These are phyloP conservation scores for Rutstroemia sp. DNA, from an alignment of 2,329 filamentous ascomycete genomes.

Conservation along the genomic window DNA sequence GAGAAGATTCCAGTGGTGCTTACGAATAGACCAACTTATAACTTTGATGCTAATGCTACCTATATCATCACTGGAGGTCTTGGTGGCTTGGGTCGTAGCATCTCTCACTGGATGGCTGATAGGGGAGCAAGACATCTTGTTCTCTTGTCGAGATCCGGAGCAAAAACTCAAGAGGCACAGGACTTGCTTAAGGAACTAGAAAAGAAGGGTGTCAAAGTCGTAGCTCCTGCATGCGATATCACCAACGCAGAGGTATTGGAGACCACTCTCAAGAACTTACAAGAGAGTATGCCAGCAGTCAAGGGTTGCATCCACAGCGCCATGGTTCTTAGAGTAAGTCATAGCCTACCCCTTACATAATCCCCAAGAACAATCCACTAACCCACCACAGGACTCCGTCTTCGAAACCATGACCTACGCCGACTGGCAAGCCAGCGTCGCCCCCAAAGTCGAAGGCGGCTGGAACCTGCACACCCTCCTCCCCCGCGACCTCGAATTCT, in stretches of 20 bases:
- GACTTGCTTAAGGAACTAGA: conserved; percentile 9
- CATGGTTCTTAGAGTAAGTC: conserved; percentile 34
- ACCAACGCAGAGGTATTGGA: conserved; percentile 27
- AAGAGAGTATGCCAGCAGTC: conserved; percentile 22
- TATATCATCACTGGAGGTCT: conserved; percentile 27
- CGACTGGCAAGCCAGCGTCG: conserved; percentile 29
- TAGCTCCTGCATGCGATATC: conserved; percentile 42
- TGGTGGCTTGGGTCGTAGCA: conserved; percentile 24
- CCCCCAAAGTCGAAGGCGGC: conserved; percentile 30
- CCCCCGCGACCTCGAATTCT: conserved; percentile 12
- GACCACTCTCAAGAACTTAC: neutral
- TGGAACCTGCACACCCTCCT: conserved; percentile 20
- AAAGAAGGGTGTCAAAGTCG: conserved; percentile 33
- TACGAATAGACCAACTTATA: neutral
- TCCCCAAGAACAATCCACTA: neutral
- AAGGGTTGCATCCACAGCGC: conserved; percentile 39
- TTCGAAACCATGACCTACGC: conserved; percentile 30
- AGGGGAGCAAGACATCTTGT: conserved; percentile 24
- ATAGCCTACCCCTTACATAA: neutral
- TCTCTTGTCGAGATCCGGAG: conserved; percentile 25
- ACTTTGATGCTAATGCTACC: conserved; percentile 14
- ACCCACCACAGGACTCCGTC: conserved; percentile 9
- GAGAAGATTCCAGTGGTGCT: conserved; percentile 34
- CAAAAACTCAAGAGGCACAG: neutral
- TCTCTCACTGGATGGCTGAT: conserved; percentile 17